Evolutionary conservation across 345 rosid species (phyloP).

Genomic region (Dimocarpus longan): DNA sequence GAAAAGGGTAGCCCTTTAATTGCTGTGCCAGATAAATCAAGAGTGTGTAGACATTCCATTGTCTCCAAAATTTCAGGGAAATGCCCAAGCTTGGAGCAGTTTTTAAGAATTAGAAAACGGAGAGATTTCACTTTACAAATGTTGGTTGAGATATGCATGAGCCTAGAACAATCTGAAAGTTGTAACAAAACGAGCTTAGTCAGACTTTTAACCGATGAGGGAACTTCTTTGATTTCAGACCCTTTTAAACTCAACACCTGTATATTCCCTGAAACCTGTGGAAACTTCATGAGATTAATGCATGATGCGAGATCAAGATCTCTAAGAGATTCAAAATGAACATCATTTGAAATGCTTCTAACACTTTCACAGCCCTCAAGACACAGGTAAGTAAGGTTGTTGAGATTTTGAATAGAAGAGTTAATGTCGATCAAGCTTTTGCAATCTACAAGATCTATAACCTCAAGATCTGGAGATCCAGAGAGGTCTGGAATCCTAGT

Average conservation of each 20-base stretch:
- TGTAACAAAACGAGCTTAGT: background rate
- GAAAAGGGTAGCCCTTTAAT: background rate
- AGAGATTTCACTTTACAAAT: slow-evolving; percentile 7
- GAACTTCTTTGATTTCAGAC: background rate
- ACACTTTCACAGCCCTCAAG: slow-evolving; percentile 31
- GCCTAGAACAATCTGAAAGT: background rate
- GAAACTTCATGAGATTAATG: background rate
- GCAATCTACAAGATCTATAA: slow-evolving; percentile 30
- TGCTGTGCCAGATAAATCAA: background rate
- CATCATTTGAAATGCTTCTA: slow-evolving; percentile 23
- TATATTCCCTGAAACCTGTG: background rate
- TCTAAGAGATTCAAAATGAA: background rate
- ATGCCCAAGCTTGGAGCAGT: background rate
- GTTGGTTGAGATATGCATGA: background rate
- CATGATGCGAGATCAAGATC: background rate
- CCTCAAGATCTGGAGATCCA: slow-evolving; percentile 27
- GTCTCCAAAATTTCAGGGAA: background rate
- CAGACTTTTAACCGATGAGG: background rate
- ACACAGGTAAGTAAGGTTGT: slow-evolving; percentile 24
- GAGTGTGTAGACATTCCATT: background rate
- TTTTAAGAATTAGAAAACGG: background rate
- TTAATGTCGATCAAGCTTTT: slow-evolving; percentile 29
- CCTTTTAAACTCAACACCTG: background rate
- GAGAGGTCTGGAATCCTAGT: slow-evolving; percentile 28
- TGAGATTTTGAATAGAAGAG: slow-evolving; percentile 27